Conservation (phyloP, 176 grass and related monocot species). For the Themeda triandra region DNA sequence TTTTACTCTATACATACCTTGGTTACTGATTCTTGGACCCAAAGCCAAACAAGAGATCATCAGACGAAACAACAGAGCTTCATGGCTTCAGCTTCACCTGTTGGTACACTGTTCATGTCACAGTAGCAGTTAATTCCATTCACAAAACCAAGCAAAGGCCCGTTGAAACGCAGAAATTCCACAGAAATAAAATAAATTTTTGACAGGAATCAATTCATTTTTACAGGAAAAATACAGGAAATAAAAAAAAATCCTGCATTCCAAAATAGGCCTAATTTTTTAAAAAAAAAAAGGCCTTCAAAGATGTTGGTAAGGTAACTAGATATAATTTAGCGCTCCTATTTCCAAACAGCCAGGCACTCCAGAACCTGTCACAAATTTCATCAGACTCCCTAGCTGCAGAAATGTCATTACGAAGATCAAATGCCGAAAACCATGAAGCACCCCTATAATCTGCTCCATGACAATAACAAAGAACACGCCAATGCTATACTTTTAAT, state of each 20-base stretch:
- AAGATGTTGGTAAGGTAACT: too few relatives aligned
- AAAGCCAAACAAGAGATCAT: neutral
- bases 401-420: neutral
- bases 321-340: neutral
- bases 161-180: neutral
- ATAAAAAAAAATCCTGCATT: neutral
- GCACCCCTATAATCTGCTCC: neutral
- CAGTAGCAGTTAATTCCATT: neutral
- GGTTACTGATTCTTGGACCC: neutral
- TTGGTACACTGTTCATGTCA: neutral
- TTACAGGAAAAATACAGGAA: neutral
- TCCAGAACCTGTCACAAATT: constrained; percentile 16
- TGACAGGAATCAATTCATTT: neutral
- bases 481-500: constrained; percentile 23
- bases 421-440: neutral
- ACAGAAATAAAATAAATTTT: neutral
- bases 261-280: neutral
- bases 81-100: too few relatives aligned
- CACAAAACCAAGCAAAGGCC: neutral
- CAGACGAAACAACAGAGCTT: neutral
- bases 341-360: neutral
- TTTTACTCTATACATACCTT: neutral
- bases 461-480: constrained; percentile 7
- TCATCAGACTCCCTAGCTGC: neutral
- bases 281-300: too few relatives aligned